These are phyloP conservation scores for Penicillium italicum DNA, from an alignment of 2,329 filamentous ascomycete genomes.

Conservation along the genomic window DNA sequence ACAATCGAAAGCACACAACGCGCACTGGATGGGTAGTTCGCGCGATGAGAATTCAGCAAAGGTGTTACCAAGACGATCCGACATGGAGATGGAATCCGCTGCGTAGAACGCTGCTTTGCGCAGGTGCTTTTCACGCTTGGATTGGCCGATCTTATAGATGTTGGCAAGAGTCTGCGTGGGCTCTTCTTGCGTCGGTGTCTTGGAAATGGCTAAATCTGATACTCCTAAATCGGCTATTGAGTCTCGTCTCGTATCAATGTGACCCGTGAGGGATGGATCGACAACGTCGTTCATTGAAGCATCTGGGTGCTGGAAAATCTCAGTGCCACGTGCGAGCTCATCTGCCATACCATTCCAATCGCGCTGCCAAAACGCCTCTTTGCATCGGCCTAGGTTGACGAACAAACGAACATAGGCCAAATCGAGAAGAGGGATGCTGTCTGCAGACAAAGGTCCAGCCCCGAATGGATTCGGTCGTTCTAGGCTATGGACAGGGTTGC, in stretches of 20 bases:
- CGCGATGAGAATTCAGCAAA: constrained; percentile 80
- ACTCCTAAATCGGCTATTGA: constrained; percentile 38
- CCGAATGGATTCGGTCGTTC: constrained; percentile 83
- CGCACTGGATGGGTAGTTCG: constrained; percentile 83
- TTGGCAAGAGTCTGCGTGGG: constrained; percentile 28
- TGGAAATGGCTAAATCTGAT: constrained; percentile 36
- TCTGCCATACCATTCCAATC: constrained; percentile 91
- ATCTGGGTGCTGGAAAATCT: constrained; percentile 70
- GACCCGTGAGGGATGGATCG: constrained; percentile 28
- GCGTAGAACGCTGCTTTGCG: constrained; percentile 95
- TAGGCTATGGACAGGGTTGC: constrained; percentile 77
- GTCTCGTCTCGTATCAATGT: constrained; percentile 29
- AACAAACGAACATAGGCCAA: constrained; percentile 89
- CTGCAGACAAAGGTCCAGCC: constrained; percentile 76
- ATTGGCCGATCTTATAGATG: constrained; percentile 41
- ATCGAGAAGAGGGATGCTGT: constrained; percentile 86
- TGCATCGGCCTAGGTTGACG: constrained; percentile 86
- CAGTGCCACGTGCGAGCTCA: constrained; percentile 73
- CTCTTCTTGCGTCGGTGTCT: constrained; percentile 36
- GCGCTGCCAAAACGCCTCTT: constrained; percentile 89
- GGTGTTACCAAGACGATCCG: constrained; percentile 78
- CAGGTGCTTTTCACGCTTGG: constrained; percentile 78
- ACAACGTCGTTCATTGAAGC: constrained; percentile 29
- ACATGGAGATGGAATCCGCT: constrained; percentile 83
- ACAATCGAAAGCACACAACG: constrained; percentile 90